phyloP scores from a whole-genome alignment of 2,329 filamentous ascomycete genomes.

The Akanthomyces lecanii region DNA sequence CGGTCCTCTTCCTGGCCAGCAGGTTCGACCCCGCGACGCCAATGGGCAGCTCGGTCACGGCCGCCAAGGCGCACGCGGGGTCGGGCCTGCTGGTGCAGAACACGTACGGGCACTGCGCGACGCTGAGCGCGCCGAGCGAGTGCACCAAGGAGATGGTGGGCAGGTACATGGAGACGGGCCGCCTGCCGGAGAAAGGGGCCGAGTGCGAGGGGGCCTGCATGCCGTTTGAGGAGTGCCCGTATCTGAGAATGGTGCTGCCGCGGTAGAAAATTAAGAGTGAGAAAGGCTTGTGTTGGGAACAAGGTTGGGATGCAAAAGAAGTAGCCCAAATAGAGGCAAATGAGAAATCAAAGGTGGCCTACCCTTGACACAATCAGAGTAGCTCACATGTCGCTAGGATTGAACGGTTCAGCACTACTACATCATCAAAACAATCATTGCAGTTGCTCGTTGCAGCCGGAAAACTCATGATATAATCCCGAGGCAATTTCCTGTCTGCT shows the following conservation, averaged over 20 bases:
- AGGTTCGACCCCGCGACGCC: slow-evolving; percentile 38
- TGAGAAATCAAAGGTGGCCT: too few relatives aligned
- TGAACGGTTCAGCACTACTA: too few relatives aligned
- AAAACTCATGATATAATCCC: too few relatives aligned
- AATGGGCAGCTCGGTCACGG: not conserved
- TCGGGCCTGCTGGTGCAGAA: not conserved
- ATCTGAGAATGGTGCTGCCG: not conserved
- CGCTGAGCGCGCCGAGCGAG: slow-evolving; percentile 17
- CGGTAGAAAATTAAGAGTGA: not conserved
- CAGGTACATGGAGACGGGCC: slow-evolving; percentile 22
- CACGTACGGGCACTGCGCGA: not conserved
- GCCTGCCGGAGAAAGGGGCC: slow-evolving; percentile 19
- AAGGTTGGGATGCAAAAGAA: too few relatives aligned
- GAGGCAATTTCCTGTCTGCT: too few relatives aligned
- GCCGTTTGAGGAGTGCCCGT: slow-evolving; percentile 15
- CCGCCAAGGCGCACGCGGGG: not conserved
- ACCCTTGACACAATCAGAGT: too few relatives aligned
- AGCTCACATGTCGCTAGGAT: too few relatives aligned
- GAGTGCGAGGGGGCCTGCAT: slow-evolving; percentile 22
- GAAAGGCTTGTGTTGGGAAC: too few relatives aligned
- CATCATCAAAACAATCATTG: too few relatives aligned
- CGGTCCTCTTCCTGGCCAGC: slow-evolving; percentile 36
- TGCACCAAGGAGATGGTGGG: slow-evolving; percentile 20
- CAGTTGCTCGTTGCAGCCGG: too few relatives aligned
- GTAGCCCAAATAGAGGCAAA: too few relatives aligned